phyloP scores from a whole-genome alignment of 495 filamentous ascomycete genomes.

The Cercophora newfieldiana region DNA sequence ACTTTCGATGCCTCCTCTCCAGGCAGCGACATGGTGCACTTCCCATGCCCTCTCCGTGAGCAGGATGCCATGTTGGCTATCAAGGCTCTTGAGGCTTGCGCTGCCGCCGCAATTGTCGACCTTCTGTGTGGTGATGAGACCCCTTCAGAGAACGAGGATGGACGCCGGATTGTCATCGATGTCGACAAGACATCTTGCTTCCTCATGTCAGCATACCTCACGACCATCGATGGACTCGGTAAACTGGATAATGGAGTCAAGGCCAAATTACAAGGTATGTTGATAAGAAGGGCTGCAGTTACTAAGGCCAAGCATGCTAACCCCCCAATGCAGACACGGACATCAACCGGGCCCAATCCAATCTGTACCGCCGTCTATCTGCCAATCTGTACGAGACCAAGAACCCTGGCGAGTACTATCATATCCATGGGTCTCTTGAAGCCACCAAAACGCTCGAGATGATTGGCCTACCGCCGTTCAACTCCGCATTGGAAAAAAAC shows the following conservation, averaged over 20 bases:
- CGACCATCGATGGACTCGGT: constrained; percentile 67
- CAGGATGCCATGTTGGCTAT: constrained; percentile 66
- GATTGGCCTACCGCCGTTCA: constrained; percentile 66
- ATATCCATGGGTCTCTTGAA: constrained; percentile 77
- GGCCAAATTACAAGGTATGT: constrained; percentile 61
- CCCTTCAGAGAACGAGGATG: constrained; percentile 30
- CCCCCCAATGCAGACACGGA: constrained; percentile 59
- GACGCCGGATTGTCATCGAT: constrained; percentile 55
- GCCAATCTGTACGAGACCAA: constrained; percentile 75
- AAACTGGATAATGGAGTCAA: constrained; percentile 63
- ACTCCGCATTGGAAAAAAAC: constrained; percentile 62
- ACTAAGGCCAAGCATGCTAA: constrained; percentile 12
- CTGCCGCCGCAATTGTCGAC: constrained; percentile 64
- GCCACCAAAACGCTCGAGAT: constrained; percentile 67
- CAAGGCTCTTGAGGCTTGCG: constrained; percentile 68
- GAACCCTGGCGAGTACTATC: constrained; percentile 64
- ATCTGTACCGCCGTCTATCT: constrained; percentile 70
- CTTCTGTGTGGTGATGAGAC: constrained; percentile 49
- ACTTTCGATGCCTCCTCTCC: constrained; percentile 32
- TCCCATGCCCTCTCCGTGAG: constrained; percentile 71
- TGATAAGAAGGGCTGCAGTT: not conserved
- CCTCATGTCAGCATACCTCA: constrained; percentile 70
- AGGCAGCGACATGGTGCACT: constrained; percentile 37
- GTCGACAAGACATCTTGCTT: constrained; percentile 66
- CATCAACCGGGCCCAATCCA: constrained; percentile 67